These are phyloP conservation scores for Rusavskia elegans DNA, from an alignment of 495 filamentous ascomycete genomes.

Conservation along the genomic window DNA sequence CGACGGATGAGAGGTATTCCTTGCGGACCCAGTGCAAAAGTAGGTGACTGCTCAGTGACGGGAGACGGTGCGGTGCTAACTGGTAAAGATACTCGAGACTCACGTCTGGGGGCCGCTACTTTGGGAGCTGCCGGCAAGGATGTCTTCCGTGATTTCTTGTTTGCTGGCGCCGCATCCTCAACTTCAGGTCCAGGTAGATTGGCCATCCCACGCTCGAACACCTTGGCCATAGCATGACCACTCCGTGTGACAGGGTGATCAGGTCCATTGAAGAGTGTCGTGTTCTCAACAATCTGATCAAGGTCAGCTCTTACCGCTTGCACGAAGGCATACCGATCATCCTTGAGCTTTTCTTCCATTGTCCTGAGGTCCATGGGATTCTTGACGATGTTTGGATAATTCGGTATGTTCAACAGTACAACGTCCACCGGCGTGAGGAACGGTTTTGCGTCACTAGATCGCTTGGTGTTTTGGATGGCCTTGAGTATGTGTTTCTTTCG, in stretches of 20 bases:
- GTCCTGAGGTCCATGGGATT: conserved; percentile 69
- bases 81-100: conserved; percentile 31
- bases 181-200: conserved; percentile 34
- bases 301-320: conserved; percentile 58
- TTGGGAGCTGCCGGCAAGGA: conserved; percentile 24
- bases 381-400: conserved; percentile 54
- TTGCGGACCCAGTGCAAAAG: conserved; percentile 70
- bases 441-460: conserved; percentile 54
- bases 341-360: conserved; percentile 67
- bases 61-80: conserved; percentile 17
- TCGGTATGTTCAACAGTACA: conserved; percentile 47
- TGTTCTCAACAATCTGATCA: conserved; percentile 58
- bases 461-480: conserved; percentile 57
- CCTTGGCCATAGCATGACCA: conserved; percentile 43
- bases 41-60: conserved; percentile 29
- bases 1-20: conserved; percentile 87
- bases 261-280: conserved; percentile 64
- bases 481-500: conserved; percentile 39
- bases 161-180: conserved; percentile 30
- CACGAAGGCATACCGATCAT: conserved; percentile 44
- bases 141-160: conserved; percentile 43
- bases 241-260: conserved; percentile 51
- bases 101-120: conserved; percentile 33
- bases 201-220: conserved; percentile 44
- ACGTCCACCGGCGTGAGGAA: conserved; percentile 66